These are phyloP conservation scores for Aspergillus melleus DNA, from an alignment of 2,329 filamentous ascomycete genomes.

Conservation along the genomic window DNA sequence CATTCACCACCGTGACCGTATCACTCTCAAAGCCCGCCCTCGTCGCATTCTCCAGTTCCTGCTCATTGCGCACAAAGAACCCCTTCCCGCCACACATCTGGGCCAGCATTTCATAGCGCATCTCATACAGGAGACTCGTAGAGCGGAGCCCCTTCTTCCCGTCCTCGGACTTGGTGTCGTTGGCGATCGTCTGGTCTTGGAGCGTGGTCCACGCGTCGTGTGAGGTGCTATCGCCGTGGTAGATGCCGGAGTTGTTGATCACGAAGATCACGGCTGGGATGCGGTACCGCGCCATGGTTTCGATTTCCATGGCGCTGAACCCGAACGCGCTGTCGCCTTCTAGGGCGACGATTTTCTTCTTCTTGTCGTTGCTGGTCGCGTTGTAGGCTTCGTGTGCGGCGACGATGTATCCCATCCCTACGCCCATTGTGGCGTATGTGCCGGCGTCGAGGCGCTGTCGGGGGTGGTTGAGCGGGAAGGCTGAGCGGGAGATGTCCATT, in stretches of 20 bases:
- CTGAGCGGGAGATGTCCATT: constrained; percentile 60
- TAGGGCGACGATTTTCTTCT: constrained; percentile 57
- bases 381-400: constrained; percentile 60
- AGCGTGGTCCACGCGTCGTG: constrained; percentile 47
- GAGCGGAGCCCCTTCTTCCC: constrained; percentile 44
- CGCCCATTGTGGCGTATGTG: constrained; percentile 61
- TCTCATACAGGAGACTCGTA: constrained; percentile 55
- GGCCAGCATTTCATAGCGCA: constrained; percentile 56
- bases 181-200: constrained; percentile 42
- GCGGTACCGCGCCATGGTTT: constrained; percentile 56
- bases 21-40: constrained; percentile 49
- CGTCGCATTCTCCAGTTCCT: constrained; percentile 53
- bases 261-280: constrained; percentile 59
- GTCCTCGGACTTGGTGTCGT: constrained; percentile 25
- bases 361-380: constrained; percentile 26
- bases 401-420: constrained; percentile 58
- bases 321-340: constrained; percentile 60
- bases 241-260: constrained; percentile 57
- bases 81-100: constrained; percentile 57
- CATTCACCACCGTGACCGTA: constrained; percentile 55
- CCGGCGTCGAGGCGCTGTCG: constrained; percentile 59
- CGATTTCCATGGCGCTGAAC: constrained; percentile 57
- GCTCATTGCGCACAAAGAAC: constrained; percentile 52
- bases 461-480: constrained; percentile 56
- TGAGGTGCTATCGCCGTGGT: constrained; percentile 46